Evolutionary conservation across 2,329 filamentous ascomycete species (phyloP).

Genomic region (Colletotrichum echinochloae): DNA sequence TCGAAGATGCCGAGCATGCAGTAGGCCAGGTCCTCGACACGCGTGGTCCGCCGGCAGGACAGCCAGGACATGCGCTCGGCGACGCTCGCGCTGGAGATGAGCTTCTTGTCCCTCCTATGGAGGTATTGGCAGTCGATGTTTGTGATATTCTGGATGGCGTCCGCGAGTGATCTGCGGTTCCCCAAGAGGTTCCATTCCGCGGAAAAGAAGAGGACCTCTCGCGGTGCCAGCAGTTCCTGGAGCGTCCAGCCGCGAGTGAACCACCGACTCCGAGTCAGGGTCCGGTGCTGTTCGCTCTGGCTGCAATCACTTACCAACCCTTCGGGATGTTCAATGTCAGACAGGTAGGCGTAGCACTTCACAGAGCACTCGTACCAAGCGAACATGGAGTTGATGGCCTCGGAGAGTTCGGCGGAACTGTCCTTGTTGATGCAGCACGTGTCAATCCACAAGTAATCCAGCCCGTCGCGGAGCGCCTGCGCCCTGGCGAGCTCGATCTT

Average conservation of each 20-base stretch:
- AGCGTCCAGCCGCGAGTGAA: slow-evolving; percentile 43
- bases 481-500: slow-evolving; percentile 32
- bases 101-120: slow-evolving; percentile 12
- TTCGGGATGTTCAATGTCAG: slow-evolving; percentile 13
- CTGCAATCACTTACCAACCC: not conserved
- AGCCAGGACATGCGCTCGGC: slow-evolving; percentile 49
- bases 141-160: slow-evolving; percentile 18
- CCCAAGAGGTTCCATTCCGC: slow-evolving; percentile 27
- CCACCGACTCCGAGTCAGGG: slow-evolving; percentile 35
- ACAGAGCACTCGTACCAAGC: slow-evolving; percentile 36
- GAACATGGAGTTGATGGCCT: slow-evolving; percentile 40
- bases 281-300: not conserved
- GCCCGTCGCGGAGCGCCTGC: slow-evolving; percentile 20
- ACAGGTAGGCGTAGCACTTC: slow-evolving; percentile 38
- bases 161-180: slow-evolving; percentile 18
- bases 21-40: slow-evolving; percentile 46
- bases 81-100: slow-evolving; percentile 40
- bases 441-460: slow-evolving; percentile 40
- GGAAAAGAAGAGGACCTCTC: slow-evolving; percentile 39
- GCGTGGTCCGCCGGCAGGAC: slow-evolving; percentile 43
- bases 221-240: slow-evolving; percentile 41
- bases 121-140: slow-evolving; percentile 25
- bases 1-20: slow-evolving; percentile 47
- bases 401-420: slow-evolving; percentile 35
- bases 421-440: slow-evolving; percentile 42